Base-by-base conservation (phyloP, 2,329 filamentous ascomycete species). In the Hirsutella minnesotensis region DNA sequence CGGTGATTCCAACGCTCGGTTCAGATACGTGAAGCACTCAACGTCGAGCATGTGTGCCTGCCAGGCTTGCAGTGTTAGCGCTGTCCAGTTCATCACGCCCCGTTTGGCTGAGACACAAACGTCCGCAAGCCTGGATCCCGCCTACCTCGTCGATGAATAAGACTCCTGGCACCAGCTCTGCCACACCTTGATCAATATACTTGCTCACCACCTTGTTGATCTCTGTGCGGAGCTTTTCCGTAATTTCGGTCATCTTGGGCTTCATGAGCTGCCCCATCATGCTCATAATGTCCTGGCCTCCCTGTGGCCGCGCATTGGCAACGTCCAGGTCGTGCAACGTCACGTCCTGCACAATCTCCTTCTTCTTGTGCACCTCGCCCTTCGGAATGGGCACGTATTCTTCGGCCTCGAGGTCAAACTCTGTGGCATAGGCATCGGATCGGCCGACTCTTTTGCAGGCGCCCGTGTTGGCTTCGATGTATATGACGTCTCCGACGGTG, bases 231-330 rank as follows among this genome's bases (percentile, higher is more conserved):
- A 98, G 70, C 71, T 98, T 98, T 66, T 98, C 92, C 24, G 92
- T 98, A 58, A 98, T 96, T 64, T 98, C 92, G 5, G 92, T 98
- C 81, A 95, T 95, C 72, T 94, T 94, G 48, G 92, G 92, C 75
- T 96, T 96, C 88, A 96, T 95, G 58, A 98, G 69, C 66, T 98
- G 92, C 56, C 92, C 92, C 90, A 98, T 96, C 92, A 98, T 96
- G 70, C 89, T 95, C 89, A 98, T 96, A 52, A 98, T 94, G 63
- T 98, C 92, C 71, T 98, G 92, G 37, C 92, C 92, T 42, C 92
- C 92, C 69, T 96, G 88, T 4, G 92, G 92, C 56, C 90, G 75
- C 13, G 92, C 85, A 57, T 98, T 98, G 50, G 92, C 92, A 49
- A 96, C 83, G 58, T 98, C 92, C 44, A 98, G 72, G 59, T 98